These are phyloP conservation scores for Drechslera avenae DNA, from an alignment of 2,329 filamentous ascomycete species.

Conservation along the genomic window DNA sequence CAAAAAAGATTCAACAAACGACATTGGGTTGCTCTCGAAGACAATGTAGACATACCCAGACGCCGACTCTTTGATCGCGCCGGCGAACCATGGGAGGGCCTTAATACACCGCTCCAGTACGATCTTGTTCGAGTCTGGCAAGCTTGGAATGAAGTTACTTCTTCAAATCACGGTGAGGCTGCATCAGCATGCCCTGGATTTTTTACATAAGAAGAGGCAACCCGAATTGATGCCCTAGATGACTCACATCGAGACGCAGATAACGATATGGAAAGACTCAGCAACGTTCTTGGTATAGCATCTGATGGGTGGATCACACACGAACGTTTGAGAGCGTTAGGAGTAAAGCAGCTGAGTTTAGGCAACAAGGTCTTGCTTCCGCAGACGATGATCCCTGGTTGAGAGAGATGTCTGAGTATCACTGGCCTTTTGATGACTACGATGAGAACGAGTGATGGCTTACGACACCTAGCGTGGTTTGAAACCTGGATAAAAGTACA, in stretches of 20 bases:
- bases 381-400: slow-evolving; percentile 26
- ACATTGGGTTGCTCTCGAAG: slow-evolving; percentile 33
- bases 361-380: slow-evolving; percentile 22
- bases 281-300: slow-evolving; percentile 27
- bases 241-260: slow-evolving; percentile 18
- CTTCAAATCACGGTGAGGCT: slow-evolving; percentile 4
- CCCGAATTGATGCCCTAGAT: slow-evolving; percentile 1
- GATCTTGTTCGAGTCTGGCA: slow-evolving; percentile 27
- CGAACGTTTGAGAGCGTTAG: slow-evolving; percentile 22
- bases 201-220: slow-evolving; percentile 21
- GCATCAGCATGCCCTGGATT: slow-evolving; percentile 21
- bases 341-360: slow-evolving; percentile 18
- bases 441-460: slow-evolving; percentile 18
- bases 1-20: slow-evolving; percentile 25
- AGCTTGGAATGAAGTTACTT: slow-evolving; percentile 25
- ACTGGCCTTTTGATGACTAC: slow-evolving; percentile 36
- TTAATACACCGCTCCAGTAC: slow-evolving; percentile 34
- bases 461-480: too few relatives aligned
- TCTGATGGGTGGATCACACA: slow-evolving; percentile 35
- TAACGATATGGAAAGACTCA: slow-evolving; percentile 24
- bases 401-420: slow-evolving; percentile 23
- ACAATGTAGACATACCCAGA: slow-evolving; percentile 25
- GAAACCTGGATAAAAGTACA: too few relatives aligned
- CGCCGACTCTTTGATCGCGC: slow-evolving; percentile 31
- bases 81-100: slow-evolving; percentile 36